phyloP scores from a whole-genome alignment of 352 stramenopile species.

The Aphanomyces invadans region DNA sequence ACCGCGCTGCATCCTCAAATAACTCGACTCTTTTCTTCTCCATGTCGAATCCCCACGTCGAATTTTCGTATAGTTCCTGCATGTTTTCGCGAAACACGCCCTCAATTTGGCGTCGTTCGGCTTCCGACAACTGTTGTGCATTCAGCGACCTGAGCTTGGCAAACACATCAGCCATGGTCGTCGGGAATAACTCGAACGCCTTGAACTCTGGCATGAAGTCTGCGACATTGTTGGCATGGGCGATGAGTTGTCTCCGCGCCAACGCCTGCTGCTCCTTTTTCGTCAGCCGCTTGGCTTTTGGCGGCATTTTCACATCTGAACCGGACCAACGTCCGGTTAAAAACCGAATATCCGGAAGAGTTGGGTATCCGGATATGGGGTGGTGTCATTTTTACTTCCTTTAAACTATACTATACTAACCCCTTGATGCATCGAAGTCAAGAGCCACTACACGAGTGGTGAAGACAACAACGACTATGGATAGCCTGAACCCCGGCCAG shows the following conservation, averaged over 20 bases:
- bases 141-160: slow-evolving; percentile 39
- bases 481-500: slow-evolving; percentile 6
- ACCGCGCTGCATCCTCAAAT: slow-evolving; percentile 76
- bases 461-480: slow-evolving; percentile 14
- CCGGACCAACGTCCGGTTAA: too few species aligned
- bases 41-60: slow-evolving; percentile 87
- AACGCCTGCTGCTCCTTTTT: slow-evolving; percentile 24
- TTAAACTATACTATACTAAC: background rate
- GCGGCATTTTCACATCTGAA: slow-evolving; percentile 23
- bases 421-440: background rate
- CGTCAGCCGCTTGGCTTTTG: slow-evolving; percentile 22
- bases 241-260: slow-evolving; percentile 29
- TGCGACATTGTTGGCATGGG: slow-evolving; percentile 39
- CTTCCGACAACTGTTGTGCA: slow-evolving; percentile 32
- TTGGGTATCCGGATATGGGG: background rate
- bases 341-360: slow-evolving; percentile 5
- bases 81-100: slow-evolving; percentile 89
- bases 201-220: slow-evolving; percentile 61
- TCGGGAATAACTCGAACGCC: slow-evolving; percentile 45
- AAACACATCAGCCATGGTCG: slow-evolving; percentile 34
- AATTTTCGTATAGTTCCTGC: slow-evolving; percentile 79
- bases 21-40: slow-evolving; percentile 77
- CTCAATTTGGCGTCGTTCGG: slow-evolving; percentile 37
- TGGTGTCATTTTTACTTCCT: background rate
- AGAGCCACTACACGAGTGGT: slow-evolving; percentile 13